A percentile compares a stretch with the other conserved stretches of the same genome.
phyloP scores from a whole-genome alignment of 345 rosid genomes.

The Melastoma malabathricum region DNA sequence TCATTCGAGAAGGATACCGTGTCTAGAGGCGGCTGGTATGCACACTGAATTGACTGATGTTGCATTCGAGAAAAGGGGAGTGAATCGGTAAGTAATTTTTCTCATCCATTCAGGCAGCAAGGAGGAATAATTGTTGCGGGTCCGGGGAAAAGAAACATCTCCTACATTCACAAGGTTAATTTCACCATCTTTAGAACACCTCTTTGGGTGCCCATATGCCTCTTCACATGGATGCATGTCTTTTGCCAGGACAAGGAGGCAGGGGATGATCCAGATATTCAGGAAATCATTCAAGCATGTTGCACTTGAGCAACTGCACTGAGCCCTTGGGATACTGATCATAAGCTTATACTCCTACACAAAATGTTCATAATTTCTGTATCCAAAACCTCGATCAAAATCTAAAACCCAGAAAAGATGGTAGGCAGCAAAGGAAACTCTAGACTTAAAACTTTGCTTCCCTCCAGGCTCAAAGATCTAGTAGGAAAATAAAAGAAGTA shows the following conservation, averaged over 20 bases:
- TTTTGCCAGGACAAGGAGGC: slow-evolving; percentile 9
- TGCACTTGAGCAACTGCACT: background rate
- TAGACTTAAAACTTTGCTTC: no score
- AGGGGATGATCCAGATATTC: slow-evolving; percentile 7
- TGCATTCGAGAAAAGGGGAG: background rate
- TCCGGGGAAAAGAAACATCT: slow-evolving; percentile 65
- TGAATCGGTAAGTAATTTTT: no score
- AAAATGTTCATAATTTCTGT: no score
- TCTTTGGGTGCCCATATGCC: no score
- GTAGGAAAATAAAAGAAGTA: no score
- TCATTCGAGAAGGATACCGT: slow-evolving; percentile 67
- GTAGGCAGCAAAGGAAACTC: no score
- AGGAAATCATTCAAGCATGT: slow-evolving; percentile 6
- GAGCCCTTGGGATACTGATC: no score
- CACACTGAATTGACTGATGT: background rate
- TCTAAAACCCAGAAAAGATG: no score
- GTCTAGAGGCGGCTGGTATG: slow-evolving; percentile 83
- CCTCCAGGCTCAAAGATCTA: no score
- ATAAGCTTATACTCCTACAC: no score
- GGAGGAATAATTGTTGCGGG: slow-evolving; percentile 94
- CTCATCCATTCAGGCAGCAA: slow-evolving; percentile 56
- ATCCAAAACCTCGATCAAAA: no score
- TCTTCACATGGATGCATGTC: background rate
- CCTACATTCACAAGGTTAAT: slow-evolving; percentile 58
- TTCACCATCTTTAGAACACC: no score